These are phyloP conservation scores for Forsythia suspensa DNA, from an alignment of 257 asterid genomes.

Conservation along the genomic window DNA sequence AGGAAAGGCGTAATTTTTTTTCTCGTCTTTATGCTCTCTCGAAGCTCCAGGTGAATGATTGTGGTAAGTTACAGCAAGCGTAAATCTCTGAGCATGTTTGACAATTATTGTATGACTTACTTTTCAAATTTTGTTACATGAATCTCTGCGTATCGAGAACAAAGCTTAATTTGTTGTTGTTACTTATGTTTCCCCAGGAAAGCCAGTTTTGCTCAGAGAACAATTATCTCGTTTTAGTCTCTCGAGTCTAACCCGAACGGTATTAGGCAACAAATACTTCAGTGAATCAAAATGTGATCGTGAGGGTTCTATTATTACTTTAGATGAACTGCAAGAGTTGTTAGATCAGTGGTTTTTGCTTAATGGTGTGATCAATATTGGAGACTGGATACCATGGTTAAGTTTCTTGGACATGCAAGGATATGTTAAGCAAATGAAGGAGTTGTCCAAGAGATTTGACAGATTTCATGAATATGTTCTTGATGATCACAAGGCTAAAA, in stretches of 20 bases:
- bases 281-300: not conserved
- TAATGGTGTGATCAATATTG: slow-evolving; percentile 34
- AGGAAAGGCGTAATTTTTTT: slow-evolving; percentile 30
- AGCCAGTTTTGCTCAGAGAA: slow-evolving; percentile 25
- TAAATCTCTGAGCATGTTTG: no score
- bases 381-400: slow-evolving; percentile 61
- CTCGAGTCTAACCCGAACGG: slow-evolving; percentile 10
- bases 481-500: slow-evolving; percentile 25
- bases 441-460: slow-evolving; percentile 29
- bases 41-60: not conserved
- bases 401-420: slow-evolving; percentile 41
- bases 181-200: slow-evolving; percentile 15
- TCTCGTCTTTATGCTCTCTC: slow-evolving; percentile 16
- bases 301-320: not conserved
- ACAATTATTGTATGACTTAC: no score
- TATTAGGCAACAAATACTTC: slow-evolving; percentile 24
- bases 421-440: slow-evolving; percentile 44
- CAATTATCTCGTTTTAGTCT: slow-evolving; percentile 25
- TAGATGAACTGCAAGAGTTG: slow-evolving; percentile 29
- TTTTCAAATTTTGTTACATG: not conserved
- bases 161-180: not conserved
- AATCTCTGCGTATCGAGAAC: not conserved
- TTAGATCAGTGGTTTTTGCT: slow-evolving; percentile 41
- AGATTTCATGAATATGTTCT: slow-evolving; percentile 29
- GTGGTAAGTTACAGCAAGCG: not conserved